Evolutionary conservation across 805 yeast species (phyloP).

Genomic region (Yarrowia bubula): DNA sequence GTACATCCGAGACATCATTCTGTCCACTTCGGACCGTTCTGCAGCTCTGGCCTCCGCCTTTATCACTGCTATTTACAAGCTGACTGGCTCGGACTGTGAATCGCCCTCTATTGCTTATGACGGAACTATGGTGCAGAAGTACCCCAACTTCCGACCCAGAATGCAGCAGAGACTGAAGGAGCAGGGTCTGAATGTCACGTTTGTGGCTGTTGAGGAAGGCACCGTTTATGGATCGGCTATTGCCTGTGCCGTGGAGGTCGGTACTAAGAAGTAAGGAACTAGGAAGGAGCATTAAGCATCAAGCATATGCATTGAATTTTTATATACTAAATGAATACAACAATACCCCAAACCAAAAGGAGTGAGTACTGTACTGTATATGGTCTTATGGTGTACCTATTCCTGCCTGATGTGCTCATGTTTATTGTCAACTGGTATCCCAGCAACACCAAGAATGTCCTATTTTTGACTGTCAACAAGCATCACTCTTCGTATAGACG

Average conservation of each 20-base stretch:
- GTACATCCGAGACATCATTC: slow-evolving; percentile 33
- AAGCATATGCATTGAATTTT: too few relatives aligned
- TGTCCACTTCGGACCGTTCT: slow-evolving; percentile 38
- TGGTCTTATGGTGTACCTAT: too few relatives aligned
- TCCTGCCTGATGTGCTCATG: too few relatives aligned
- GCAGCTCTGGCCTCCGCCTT: slow-evolving; percentile 38
- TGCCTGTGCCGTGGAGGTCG: neutral
- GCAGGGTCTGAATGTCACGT: slow-evolving; percentile 13
- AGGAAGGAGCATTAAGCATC: neutral
- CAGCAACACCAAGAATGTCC: too few relatives aligned
- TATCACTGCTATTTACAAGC: slow-evolving; percentile 31
- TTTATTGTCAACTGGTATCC: too few relatives aligned
- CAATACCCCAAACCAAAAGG: too few relatives aligned
- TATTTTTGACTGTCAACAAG: too few relatives aligned
- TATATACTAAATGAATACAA: too few relatives aligned
- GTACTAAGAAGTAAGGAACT: too few relatives aligned
- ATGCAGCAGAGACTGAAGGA: slow-evolving; percentile 23
- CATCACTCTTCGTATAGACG: too few relatives aligned
- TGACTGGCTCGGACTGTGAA: slow-evolving; percentile 28
- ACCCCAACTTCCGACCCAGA: slow-evolving; percentile 33
- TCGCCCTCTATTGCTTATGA: slow-evolving; percentile 35
- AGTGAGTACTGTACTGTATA: too few relatives aligned
- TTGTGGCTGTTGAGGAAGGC: slow-evolving; percentile 13
- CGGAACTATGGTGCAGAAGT: slow-evolving; percentile 39
- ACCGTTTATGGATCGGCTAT: slow-evolving; percentile 9